Evolutionary conservation across 306 rosid genomes (phyloP).

Genomic region (Acacia confusa): DNA sequence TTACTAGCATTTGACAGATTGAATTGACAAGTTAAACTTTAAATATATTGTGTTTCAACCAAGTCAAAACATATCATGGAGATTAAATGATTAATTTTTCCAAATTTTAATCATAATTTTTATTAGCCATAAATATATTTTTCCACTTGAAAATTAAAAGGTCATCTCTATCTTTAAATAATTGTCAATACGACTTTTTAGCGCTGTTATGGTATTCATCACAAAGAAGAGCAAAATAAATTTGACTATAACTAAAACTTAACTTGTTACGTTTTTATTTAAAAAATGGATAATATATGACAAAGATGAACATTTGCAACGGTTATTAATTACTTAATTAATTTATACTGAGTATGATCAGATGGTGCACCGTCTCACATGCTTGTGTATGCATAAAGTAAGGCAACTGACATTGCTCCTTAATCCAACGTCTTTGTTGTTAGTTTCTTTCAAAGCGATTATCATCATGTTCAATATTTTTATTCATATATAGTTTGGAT

Average conservation of each 20-base stretch:
- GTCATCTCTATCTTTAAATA: too few species aligned
- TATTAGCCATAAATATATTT: too few species aligned
- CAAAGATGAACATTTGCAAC: background rate
- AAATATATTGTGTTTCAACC: too few species aligned
- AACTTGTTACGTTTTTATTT: background rate
- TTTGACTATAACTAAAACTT: background rate
- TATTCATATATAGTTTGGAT: background rate
- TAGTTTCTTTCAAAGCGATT: slow-evolving; percentile 20
- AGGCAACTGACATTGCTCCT: slow-evolving; percentile 50
- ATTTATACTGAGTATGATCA: slow-evolving; percentile 14
- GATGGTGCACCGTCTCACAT: slow-evolving; percentile 43
- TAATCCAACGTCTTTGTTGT: slow-evolving; percentile 34
- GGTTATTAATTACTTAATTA: background rate
- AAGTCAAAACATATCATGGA: too few species aligned
- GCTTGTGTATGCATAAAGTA: slow-evolving; percentile 61
- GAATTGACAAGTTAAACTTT: too few species aligned
- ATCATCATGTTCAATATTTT: background rate
- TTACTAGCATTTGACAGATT: background rate
- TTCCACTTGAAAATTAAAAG: too few species aligned
- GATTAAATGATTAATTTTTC: too few species aligned
- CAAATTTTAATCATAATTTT: too few species aligned
- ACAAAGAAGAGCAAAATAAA: background rate
- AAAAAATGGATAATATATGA: background rate
- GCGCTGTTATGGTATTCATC: background rate
- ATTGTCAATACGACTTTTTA: background rate